Base-by-base conservation (phyloP, 176 grass and related monocot genomes). In the Lolium rigidum region DNA sequence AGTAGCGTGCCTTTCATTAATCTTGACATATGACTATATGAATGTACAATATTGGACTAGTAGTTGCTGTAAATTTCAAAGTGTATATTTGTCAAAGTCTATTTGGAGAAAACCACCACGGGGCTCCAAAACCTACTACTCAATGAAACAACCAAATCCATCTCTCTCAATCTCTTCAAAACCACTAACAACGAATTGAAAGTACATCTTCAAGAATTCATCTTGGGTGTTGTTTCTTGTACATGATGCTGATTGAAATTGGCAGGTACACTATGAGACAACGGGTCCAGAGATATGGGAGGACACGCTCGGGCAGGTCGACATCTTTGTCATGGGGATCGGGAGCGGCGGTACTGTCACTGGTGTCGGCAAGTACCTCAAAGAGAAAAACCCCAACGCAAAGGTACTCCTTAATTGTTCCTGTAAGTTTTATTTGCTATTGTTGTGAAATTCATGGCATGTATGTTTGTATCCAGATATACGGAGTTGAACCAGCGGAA, bases 241-340 rank as follows among this genome's bases (percentile, higher is more conserved):
- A 17, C 51, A 55, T 55, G 51, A 17, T 55, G 14, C 10, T n/a
- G 21, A 61, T 21, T 21, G n/a, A 21, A 61, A 58, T 61, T 24
- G 13, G n/a, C 50, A 95, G 92, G 17, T 91, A 52, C 93, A 98
- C 52, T 95, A 86, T 88, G 92, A 95, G 63, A 95, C 95, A 14
- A 95, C 91, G 38, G 92, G 95, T 70, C 95, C 93, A 35, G 95
- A 98, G 79, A 95, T 98, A 57, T 98, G 93, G 93, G 89, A 93
- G 16, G 95, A 98, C 66, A 91, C 90, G 35, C 74, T 90, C 56
- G 93, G 89, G 43, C 83, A 98, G 60, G 95, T 98, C 6, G 93
- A 98, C 70, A 98, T 98, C 43, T 98, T 98, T 0, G 91, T 98
- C 17, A 92, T 93, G 93, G 95, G 95, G 22, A 98, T 98, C 0